Conservation (phyloP, 129 eudicot species). For the Artemisia annua region DNA sequence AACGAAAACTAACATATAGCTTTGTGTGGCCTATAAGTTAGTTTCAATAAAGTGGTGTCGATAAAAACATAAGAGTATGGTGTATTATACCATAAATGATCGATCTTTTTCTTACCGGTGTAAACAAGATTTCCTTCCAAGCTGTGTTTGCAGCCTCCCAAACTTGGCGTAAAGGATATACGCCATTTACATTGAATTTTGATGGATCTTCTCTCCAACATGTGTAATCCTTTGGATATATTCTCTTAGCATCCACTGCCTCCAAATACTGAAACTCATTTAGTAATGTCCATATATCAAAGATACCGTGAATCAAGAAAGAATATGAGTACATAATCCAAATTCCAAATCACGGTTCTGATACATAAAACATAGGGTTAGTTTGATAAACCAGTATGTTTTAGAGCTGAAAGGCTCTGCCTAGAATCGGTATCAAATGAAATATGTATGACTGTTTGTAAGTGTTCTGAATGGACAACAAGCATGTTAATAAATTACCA, state of each 20-base stretch:
- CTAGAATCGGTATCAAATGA: no score
- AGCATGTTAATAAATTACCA: neutral
- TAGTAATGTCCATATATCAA: constrained; percentile 22
- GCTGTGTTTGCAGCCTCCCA: constrained; percentile 63
- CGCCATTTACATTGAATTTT: constrained; percentile 54
- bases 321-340: no score
- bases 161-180: constrained; percentile 48
- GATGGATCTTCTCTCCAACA: constrained; percentile 81
- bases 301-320: no score
- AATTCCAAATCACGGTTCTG: no score
- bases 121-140: constrained; percentile 64
- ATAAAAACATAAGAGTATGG: neutral
- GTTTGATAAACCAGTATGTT: no score
- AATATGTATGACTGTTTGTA: no score
- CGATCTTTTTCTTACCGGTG: constrained; percentile 44
- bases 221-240: constrained; percentile 59
- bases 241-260: constrained; percentile 77
- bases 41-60: neutral
- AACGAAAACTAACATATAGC: no score
- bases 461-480: no score
- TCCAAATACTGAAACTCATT: constrained; percentile 60
- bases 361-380: no score
- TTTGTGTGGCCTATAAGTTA: no score
- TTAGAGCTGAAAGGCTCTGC: no score
- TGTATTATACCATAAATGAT: neutral